Conservation (phyloP, 2,329 filamentous ascomycete species). For the Exophiala phaeomuriformis region DNA sequence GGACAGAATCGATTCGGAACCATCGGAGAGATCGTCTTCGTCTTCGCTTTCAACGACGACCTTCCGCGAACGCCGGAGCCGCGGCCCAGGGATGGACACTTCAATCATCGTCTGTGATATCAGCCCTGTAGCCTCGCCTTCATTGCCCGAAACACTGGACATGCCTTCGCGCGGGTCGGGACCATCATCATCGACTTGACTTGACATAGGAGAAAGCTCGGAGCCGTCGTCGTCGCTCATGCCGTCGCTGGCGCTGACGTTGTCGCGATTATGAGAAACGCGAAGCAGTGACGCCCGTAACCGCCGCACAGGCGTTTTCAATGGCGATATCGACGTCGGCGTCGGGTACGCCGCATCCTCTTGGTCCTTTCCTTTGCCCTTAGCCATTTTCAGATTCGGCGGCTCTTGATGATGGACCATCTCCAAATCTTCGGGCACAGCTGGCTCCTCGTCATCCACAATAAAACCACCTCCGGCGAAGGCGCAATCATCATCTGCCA, state of each 20-base stretch:
- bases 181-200: background rate
- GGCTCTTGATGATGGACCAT: constrained; percentile 36
- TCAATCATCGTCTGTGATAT: background rate
- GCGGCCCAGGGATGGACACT: background rate
- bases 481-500: constrained; percentile 24
- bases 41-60: background rate
- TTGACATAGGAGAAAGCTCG: constrained; percentile 6
- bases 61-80: background rate
- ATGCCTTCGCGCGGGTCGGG: background rate
- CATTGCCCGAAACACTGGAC: background rate
- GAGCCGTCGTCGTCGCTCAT: background rate
- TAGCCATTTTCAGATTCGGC: background rate
- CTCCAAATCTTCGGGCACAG: constrained; percentile 18
- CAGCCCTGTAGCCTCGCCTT: background rate
- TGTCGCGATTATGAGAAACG: constrained; percentile 7
- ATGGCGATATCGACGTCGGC: constrained; percentile 12
- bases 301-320: constrained; percentile 3
- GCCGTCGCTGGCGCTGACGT: too few species aligned
- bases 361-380: constrained; percentile 8
- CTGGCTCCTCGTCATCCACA: constrained; percentile 28
- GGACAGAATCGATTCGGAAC: background rate
- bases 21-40: background rate
- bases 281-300: constrained; percentile 7
- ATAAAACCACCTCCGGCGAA: constrained; percentile 32
- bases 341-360: constrained; percentile 17